phyloP scores from a whole-genome alignment of 225 moss, liverwort and hornwort genomes.

The Bryoerythrophyllum caledonicum region DNA sequence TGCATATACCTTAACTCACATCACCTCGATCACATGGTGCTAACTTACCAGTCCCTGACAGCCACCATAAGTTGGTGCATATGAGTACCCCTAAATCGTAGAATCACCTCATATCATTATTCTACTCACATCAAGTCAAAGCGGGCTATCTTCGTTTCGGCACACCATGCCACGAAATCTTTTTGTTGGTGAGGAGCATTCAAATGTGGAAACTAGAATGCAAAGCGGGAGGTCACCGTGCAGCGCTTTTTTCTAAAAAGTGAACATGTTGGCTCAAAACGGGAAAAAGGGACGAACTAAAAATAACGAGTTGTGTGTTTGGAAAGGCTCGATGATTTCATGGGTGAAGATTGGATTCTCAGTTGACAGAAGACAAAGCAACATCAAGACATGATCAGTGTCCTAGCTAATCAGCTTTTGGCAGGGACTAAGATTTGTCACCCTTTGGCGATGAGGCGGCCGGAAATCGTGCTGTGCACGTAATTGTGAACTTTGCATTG shows the following conservation, averaged over 20 bases:
- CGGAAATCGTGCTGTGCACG: no score
- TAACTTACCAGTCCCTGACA: conserved; percentile 16
- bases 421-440: no score
- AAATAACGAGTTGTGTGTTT: no score
- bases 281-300: no score
- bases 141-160: background rate
- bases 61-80: background rate
- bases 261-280: background rate
- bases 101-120: background rate
- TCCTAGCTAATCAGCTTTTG: no score
- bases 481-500: no score
- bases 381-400: background rate
- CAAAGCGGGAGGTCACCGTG: background rate
- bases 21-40: no score
- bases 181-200: background rate
- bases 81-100: background rate
- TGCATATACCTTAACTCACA: background rate
- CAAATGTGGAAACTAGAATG: background rate
- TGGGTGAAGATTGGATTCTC: conserved; percentile 23
- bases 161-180: background rate
- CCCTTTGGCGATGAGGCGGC: no score
- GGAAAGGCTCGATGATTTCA: no score
- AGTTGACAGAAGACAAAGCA: background rate
- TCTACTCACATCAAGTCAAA: background rate
- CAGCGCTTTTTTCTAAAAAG: background rate